Conservation (phyloP, 805 yeast genomes). For the Ogataea chonburiensis region DNA sequence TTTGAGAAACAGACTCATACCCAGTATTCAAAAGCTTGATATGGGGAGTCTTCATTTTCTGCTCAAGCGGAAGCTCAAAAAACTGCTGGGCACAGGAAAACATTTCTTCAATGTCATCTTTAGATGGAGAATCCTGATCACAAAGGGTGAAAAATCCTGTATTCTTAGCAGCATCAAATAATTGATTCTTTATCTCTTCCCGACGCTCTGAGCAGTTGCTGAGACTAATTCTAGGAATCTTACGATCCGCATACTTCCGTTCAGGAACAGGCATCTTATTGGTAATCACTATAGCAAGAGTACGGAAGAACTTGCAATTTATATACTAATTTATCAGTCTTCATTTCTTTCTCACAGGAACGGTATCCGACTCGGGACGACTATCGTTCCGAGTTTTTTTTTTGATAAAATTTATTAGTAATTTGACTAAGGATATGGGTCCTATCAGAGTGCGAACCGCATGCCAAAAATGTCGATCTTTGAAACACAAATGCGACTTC, state of each 20-base stretch:
- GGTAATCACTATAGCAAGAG: neutral
- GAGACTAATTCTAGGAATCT: constrained; percentile 33
- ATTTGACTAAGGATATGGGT: constrained; percentile 12
- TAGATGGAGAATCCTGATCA: constrained; percentile 35
- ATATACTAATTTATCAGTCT: neutral
- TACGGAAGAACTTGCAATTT: neutral
- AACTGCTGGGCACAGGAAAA: constrained; percentile 27
- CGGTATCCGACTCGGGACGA: constrained; percentile 8
- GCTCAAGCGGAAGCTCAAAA: constrained; percentile 26
- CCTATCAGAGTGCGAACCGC: constrained; percentile 20
- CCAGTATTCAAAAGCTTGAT: constrained; percentile 35
- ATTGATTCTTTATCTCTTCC: constrained; percentile 33
- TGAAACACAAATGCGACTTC: constrained; percentile 28
- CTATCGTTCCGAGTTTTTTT: neutral
- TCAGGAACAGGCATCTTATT: constrained; percentile 10
- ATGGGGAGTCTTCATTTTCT: constrained; percentile 33
- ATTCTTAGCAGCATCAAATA: constrained; percentile 31
- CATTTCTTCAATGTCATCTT: constrained; percentile 30
- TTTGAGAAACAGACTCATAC: constrained; percentile 34
- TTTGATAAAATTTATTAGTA: no score
- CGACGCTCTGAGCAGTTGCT: constrained; percentile 26
- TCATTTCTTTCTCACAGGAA: neutral
- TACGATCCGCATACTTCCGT: constrained; percentile 18
- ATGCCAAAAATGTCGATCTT: constrained; percentile 26
- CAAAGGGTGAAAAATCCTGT: constrained; percentile 34